Evolutionary conservation across 2,329 filamentous ascomycete species (phyloP), one percentile per base, ranked within the genome.

Genomic region (Penicillium sp.): DNA sequence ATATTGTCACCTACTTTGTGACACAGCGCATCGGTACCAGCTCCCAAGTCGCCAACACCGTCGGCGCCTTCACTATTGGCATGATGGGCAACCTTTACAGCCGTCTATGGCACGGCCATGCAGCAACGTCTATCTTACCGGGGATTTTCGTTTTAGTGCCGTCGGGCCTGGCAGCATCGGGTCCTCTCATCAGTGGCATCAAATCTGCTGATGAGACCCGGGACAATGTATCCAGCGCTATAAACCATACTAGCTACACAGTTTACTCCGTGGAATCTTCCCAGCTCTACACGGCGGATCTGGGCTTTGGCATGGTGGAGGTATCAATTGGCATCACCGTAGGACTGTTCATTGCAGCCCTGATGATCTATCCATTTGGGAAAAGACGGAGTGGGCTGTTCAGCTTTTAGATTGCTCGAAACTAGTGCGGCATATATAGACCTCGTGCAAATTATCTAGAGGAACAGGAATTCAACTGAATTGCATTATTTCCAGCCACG

Each of bases 111-210:
- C 92, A 93, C 70, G 90, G 90, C 1, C 83, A 96, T 3, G 93
- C 93, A 0, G 92, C 92, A 0, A 91, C 92, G 0, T 89, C 91
- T 4, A 91, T 97, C 81, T 79, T 96, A 8, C 93, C 93, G 0
- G 92, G 90, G 16, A 96, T 97, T 64, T 96, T 96, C 62, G 84
- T 88, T 1, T 84, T 87, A 58, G 85, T 88, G 0, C 85, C 85
- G 0, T 84, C 81, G 6, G 85, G 85, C 5, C 76, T 88, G 3
- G 83, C 85, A 4, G 84, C 85, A 1, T 81, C 79, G 60, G 85
- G 85, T 1, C 82, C 79, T 14, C 72, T 88, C 25, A 78, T 88
- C 3, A 78, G 80, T 0, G 85, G 85, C 19, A 77, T 88, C 51
- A 78, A 78, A 5, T 82, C 80, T 11, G 85, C 85, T 1, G 79